A percentile compares a stretch with the other conserved stretches of the same genome.
These are phyloP conservation scores for Alternaria hordeiaustralica DNA, from an alignment of 2,329 filamentous ascomycete genomes.

Conservation along the genomic window DNA sequence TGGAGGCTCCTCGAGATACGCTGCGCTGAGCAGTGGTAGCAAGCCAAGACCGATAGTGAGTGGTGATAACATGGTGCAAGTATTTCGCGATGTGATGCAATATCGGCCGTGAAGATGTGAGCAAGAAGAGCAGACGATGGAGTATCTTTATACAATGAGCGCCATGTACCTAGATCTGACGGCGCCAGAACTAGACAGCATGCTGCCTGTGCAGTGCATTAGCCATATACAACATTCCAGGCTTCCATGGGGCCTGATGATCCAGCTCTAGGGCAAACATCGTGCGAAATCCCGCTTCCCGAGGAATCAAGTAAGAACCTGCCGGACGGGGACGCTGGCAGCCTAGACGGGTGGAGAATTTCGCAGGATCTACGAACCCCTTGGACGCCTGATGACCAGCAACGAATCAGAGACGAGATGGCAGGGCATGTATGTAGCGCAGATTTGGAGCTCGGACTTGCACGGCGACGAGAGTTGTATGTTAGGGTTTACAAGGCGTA, in stretches of 20 bases:
- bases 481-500: not conserved
- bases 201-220: not conserved
- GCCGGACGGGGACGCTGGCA: not conserved
- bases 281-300: not conserved
- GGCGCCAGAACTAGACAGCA: not conserved
- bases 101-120: not conserved
- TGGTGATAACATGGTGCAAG: not conserved
- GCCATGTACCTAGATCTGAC: not conserved
- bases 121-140: not conserved
- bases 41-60: not conserved
- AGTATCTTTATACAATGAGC: not conserved
- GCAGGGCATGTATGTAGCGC: not conserved
- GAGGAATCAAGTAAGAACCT: not conserved
- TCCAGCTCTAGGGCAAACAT: not conserved
- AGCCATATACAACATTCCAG: not conserved
- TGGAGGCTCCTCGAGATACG: not conserved
- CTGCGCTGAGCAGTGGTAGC: not conserved
- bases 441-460: not conserved
- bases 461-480: not conserved
- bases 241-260: not conserved
- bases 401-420: fast-evolving
- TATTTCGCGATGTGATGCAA: not conserved
- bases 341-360: not conserved
- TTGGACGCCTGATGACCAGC: not conserved
- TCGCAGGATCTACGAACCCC: not conserved